Base-by-base conservation (phyloP, 495 filamentous ascomycete genomes). In the Lepidopterella palustris region DNA sequence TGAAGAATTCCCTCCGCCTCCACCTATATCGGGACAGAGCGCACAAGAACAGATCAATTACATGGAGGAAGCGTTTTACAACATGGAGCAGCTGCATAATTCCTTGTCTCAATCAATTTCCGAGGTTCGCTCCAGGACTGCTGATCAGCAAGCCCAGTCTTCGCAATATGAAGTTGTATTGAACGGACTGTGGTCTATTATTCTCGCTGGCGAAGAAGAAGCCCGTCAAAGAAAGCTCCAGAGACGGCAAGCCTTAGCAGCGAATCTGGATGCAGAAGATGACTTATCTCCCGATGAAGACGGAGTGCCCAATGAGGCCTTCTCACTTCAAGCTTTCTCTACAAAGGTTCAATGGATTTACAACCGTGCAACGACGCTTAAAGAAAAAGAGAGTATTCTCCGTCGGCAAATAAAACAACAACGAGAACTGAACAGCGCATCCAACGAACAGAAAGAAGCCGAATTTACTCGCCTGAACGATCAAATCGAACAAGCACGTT, bases 401-500 rank as follows among this genome's bases (percentile, higher is more conserved):
- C 85, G 87, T 60, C 84, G 89, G 3, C 90, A 97, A 64, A 89
- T 96, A 64, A 90, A 95, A 73, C 89, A 95, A 69, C 91, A 97
- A 72, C 85, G 90, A 40, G 89, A 93, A 66, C 80, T 95, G 52
- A 93, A 91, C 69, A 88, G 74, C 63, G 80, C 82, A 66, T 84
- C 81, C 11, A 64, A 69, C 27, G 62, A 54, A 20, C 59, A 68
- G 27, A 68, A 68, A 35, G 66, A 65, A 42, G 59, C 47, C 9
- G 52, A 64, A 45, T 64, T 68, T 52, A 25, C 8, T 20, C 58
- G 53, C 9, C 66, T 68, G 35, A 57, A 63, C 15, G 59, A 65
- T 20, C 57, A 57, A 29, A 51, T 61, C 10, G 25, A 59, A 1
- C 55, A 48, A 23, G 58, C 61, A 6, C 57, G 59, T 4, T 35